Percentiles rank a stretch among this genome's conserved stretches.
These are phyloP conservation scores for Tylopilus intermedius DNA, from an alignment of 768 basidiomycete species.

Conservation along the genomic window DNA sequence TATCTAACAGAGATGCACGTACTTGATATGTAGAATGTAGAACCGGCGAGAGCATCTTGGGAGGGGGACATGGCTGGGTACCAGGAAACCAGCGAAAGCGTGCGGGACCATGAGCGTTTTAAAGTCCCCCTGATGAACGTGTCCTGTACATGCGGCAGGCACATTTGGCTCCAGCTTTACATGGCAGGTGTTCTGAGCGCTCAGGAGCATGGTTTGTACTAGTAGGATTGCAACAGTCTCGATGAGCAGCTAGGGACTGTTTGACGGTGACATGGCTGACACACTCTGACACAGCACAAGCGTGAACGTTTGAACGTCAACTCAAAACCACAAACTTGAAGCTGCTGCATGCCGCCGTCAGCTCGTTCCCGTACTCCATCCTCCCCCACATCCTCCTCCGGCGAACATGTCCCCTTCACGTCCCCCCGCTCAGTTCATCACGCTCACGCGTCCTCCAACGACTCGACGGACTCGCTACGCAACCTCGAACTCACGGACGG, in stretches of 20 bases:
- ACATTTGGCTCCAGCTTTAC: background rate
- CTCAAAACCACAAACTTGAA: background rate
- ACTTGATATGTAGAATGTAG: conserved; percentile 7
- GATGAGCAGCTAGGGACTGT: background rate
- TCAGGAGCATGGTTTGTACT: background rate
- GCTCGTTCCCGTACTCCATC: conserved; percentile 16
- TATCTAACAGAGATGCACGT: background rate
- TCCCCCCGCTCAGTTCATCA: conserved; percentile 1
- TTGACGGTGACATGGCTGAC: background rate
- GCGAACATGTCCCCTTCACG: conserved; percentile 10
- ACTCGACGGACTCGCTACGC: conserved; percentile 71
- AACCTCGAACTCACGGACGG: conserved; percentile 75
- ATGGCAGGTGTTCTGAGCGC: background rate
- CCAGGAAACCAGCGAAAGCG: background rate
- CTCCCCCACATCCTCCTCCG: conserved; percentile 9
- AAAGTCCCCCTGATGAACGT: background rate
- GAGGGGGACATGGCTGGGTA: conserved; percentile 2
- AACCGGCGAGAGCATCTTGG: background rate
- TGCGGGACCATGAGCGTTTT: background rate
- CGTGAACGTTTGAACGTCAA: background rate
- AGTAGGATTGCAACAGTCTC: too few relatives aligned
- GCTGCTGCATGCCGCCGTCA: conserved; percentile 16
- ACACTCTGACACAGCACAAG: background rate
- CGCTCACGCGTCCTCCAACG: conserved; percentile 23
- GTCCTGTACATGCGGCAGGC: background rate